Evolutionary conservation across 768 basidiomycete species (phyloP).

Genomic region (Boletus sp.): DNA sequence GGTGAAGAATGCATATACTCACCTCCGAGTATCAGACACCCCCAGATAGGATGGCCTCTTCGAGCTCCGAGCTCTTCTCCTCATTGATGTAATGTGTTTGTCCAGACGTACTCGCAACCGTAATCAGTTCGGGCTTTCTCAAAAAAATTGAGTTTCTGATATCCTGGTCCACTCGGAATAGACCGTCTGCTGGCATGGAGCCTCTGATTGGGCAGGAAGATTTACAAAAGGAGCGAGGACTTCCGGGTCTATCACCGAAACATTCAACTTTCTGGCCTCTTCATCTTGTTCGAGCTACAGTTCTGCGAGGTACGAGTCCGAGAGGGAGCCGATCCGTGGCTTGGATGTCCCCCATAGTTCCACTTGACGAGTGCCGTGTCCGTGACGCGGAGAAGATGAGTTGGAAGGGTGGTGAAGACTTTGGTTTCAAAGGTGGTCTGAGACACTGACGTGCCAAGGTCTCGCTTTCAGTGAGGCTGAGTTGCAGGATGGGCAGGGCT

Average conservation of each 20-base stretch:
- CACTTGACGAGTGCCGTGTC: too few species aligned
- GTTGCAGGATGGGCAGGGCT: too few species aligned
- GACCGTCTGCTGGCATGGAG: too few species aligned
- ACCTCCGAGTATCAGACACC: conserved; percentile 16
- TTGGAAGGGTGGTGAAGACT: too few species aligned
- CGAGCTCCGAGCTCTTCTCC: too few species aligned
- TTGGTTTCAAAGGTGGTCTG: too few species aligned
- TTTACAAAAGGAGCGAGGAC: conserved; percentile 21
- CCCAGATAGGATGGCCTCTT: conserved; percentile 26
- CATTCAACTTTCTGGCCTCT: conserved; percentile 17
- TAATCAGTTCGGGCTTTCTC: conserved; percentile 26
- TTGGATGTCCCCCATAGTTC: too few species aligned
- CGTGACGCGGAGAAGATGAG: too few species aligned
- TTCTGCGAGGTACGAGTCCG: conserved; percentile 21
- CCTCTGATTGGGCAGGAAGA: conserved; percentile 9
- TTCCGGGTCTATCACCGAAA: conserved; percentile 21
- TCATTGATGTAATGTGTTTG: conserved; percentile 9
- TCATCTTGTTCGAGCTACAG: conserved; percentile 25
- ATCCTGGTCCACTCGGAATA: too few species aligned
- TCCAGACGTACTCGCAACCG: conserved; percentile 27
- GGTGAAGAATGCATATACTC: too few species aligned
- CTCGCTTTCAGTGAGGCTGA: too few species aligned
- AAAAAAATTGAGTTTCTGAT: conserved; percentile 18
- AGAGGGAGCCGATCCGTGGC: conserved; percentile 17
- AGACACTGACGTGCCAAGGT: too few species aligned